Evolutionary conservation across 2,329 filamentous ascomycete species (phyloP), one percentile per base, ranked within the genome.

Genomic region (Hypoxylon sp.): DNA sequence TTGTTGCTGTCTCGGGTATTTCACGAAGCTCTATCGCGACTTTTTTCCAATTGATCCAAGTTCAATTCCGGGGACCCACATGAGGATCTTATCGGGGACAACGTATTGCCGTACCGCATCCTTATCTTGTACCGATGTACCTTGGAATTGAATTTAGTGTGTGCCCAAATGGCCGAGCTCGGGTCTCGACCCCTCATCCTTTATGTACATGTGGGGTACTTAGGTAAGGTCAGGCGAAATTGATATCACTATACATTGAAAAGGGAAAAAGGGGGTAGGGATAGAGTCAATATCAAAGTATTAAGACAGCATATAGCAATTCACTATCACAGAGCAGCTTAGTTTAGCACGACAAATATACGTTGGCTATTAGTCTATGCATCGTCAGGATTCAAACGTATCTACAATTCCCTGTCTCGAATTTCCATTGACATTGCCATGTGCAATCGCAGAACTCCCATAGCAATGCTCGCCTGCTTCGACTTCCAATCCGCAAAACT

Each of bases 31-130:
- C 6, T 62, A 58, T 69, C 54, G 50, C 58, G 59, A 71, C 70
- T 68, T 72, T 72, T 71, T 60, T 62, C 27, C 37, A 61, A 57
- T 63, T 63, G 62, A 61, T 47, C 13, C 35, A 54, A 57, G 15
- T 44, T 42, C 32, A 44, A 50, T 47, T 31, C 24, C 24, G 5
- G 24, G 27, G 39, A 62, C 27, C 39, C 46, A 54, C 29, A 61
- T 51, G 61, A 32, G 56, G 48, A 17, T 62, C 64, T 57, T 54
- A 42, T 56, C 52, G 29, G 68, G 57, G 47, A 55, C 21, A 60
- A 59, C 39, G 32, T 70, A 68, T 66, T 62, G 24, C 62, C 58
- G 57, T 55, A 15, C 58, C 48, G 29, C 6, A 11, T 15, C 7
- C 21, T 13, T 64, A 60, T 50, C 50, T n/a, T 13, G 53, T 46